Percentiles rank a stretch among this genome's conserved stretches.
These are phyloP conservation scores for Geotrichum klebahnii DNA, from an alignment of 1,139 yeast genomes.

Conservation along the genomic window DNA sequence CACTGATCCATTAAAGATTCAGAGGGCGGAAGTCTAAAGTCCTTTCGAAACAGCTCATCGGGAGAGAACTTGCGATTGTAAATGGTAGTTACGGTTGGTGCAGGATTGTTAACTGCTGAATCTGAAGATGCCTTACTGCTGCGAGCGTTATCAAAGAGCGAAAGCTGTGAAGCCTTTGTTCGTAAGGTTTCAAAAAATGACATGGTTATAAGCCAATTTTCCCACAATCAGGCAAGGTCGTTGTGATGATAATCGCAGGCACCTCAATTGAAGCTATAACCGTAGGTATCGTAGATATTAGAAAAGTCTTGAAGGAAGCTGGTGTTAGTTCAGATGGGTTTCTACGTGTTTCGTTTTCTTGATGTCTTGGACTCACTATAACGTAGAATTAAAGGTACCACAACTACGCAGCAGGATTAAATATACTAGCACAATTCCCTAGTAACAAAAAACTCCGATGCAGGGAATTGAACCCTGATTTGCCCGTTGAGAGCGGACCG, in stretches of 20 bases:
- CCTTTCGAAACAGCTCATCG: constrained; percentile 66
- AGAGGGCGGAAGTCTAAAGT: constrained; percentile 64
- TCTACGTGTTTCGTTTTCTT: too few species aligned
- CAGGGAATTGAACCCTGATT: too few species aligned
- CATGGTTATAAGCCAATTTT: constrained; percentile 36
- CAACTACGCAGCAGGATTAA: too few species aligned
- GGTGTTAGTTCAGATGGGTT: too few species aligned
- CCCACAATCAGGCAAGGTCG: neutral
- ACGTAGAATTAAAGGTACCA: too few species aligned
- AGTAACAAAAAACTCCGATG: too few species aligned
- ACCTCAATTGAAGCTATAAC: constrained; percentile 3
- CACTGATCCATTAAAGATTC: constrained; percentile 65
- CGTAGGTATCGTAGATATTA: neutral
- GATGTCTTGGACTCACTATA: too few species aligned
- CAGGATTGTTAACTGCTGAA: constrained; percentile 29
- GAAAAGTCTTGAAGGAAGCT: neutral
- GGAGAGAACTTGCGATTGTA: constrained; percentile 43
- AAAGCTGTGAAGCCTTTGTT: constrained; percentile 47
- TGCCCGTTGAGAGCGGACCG: too few species aligned
- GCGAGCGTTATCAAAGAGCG: constrained; percentile 41
- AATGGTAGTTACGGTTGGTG: constrained; percentile 31
- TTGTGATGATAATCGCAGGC: too few species aligned
- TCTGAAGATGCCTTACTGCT: constrained; percentile 14
- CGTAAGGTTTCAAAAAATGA: constrained; percentile 50
- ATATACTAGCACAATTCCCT: too few species aligned